A percentile compares a stretch with the other conserved stretches of the same genome.
phyloP scores from a whole-genome alignment of 768 basidiomycete species.

The Glaciozyma antarctica region DNA sequence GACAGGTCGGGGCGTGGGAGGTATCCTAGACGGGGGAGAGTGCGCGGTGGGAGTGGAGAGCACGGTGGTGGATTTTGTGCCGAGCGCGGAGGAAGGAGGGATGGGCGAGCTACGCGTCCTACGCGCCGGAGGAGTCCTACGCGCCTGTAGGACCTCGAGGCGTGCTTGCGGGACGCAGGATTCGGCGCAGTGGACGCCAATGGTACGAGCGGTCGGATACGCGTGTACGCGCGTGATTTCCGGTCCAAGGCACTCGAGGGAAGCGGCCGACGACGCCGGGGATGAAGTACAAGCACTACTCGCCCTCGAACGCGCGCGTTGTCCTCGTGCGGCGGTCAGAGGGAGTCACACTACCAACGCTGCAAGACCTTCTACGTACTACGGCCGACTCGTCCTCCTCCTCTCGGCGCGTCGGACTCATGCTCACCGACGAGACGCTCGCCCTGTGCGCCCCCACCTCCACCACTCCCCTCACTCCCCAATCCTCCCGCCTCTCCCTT shows the following conservation, averaged over 20 bases:
- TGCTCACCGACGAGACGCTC: conserved; percentile 55
- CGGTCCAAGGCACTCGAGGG: conserved; percentile 57
- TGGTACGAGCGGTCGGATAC: background rate
- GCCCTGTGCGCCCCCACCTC: background rate
- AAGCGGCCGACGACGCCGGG: conserved; percentile 87
- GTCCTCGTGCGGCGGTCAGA: conserved; percentile 44
- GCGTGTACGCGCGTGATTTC: conserved; percentile 59
- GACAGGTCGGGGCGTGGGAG: conserved; percentile 43
- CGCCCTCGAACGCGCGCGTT: conserved; percentile 70
- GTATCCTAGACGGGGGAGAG: conserved; percentile 85
- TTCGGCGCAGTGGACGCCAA: conserved; percentile 1
- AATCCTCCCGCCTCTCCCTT: background rate
- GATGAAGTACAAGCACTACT: conserved; percentile 98
- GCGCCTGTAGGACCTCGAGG: conserved; percentile 76
- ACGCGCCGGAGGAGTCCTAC: conserved; percentile 84
- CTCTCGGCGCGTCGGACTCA: conserved; percentile 49
- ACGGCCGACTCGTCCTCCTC: background rate
- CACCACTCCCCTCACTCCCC: background rate
- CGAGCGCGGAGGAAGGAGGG: conserved; percentile 29
- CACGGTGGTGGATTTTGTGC: conserved; percentile 82
- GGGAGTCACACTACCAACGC: background rate
- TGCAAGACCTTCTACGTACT: too few species aligned
- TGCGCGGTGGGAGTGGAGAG: conserved; percentile 89
- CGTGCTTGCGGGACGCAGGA: conserved; percentile 37
- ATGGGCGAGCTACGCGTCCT: conserved; percentile 72